phyloP scores from a whole-genome alignment of 345 rosid genomes.

The Gossypium sturtianum region DNA sequence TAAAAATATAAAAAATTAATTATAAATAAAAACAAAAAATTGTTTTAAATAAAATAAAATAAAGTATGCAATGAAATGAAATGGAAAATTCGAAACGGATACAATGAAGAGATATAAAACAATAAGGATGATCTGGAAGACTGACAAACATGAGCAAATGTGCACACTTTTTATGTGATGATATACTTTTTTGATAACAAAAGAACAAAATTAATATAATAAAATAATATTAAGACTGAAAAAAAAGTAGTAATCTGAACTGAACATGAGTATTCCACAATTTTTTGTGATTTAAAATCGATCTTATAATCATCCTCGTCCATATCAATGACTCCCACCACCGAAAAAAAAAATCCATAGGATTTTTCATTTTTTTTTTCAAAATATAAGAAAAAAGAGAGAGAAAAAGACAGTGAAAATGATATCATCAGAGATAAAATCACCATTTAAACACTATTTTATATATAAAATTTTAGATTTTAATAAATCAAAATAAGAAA shows the following conservation, averaged over 20 bases:
- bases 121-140: slow-evolving; percentile 3
- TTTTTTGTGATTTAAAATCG: background rate
- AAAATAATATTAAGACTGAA: too few species aligned
- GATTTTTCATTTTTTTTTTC: background rate
- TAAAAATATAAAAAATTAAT: background rate
- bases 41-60: background rate
- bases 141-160: background rate
- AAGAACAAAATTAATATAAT: background rate
- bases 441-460: too few species aligned
- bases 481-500: too few species aligned
- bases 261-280: background rate
- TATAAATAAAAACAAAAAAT: too few species aligned
- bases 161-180: background rate
- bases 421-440: background rate
- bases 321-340: background rate
- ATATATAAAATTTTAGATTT: too few species aligned
- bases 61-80: background rate
- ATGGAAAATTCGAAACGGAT: background rate
- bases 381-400: too few species aligned
- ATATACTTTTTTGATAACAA: background rate
- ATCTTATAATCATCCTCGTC: background rate
- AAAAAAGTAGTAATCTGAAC: background rate
- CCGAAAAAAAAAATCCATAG: background rate
- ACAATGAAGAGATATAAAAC: background rate
- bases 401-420: too few species aligned